phyloP scores from a whole-genome alignment of 805 yeast genomes.

The Candida cerambycidarum region DNA sequence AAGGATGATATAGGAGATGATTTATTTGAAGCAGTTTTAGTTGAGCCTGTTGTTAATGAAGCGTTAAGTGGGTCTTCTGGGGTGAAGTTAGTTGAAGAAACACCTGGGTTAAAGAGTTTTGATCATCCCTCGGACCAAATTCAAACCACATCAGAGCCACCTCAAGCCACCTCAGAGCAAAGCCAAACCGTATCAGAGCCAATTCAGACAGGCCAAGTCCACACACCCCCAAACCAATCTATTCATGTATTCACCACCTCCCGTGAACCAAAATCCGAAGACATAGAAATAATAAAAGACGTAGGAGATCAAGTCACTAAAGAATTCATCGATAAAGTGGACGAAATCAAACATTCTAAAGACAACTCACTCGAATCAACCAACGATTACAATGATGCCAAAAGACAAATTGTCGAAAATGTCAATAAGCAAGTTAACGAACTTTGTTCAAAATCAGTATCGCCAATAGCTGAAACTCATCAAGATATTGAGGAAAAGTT shows the following conservation, averaged over 20 bases:
- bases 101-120: neutral
- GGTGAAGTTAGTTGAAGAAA: no score
- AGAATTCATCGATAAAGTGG: constrained; percentile 31
- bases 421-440: constrained; percentile 31
- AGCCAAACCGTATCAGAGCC: no score
- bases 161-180: no score
- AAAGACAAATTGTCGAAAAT: constrained; percentile 29
- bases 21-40: neutral
- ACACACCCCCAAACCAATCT: neutral
- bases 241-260: neutral
- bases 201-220: no score
- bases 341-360: constrained; percentile 27
- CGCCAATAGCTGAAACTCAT: constrained; percentile 14
- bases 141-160: no score
- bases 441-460: constrained; percentile 18
- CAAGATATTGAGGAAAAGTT: constrained; percentile 10
- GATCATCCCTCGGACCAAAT: no score
- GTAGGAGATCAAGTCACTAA: constrained; percentile 35
- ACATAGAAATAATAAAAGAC: constrained; percentile 25
- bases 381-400: constrained; percentile 21
- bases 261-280: constrained; percentile 11
- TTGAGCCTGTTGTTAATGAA: neutral
- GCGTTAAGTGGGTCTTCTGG: no score
- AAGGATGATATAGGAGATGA: neutral
- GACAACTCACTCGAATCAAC: constrained; percentile 18